phyloP scores from a whole-genome alignment of 805 yeast genomes.

The Yarrowia deformans region DNA sequence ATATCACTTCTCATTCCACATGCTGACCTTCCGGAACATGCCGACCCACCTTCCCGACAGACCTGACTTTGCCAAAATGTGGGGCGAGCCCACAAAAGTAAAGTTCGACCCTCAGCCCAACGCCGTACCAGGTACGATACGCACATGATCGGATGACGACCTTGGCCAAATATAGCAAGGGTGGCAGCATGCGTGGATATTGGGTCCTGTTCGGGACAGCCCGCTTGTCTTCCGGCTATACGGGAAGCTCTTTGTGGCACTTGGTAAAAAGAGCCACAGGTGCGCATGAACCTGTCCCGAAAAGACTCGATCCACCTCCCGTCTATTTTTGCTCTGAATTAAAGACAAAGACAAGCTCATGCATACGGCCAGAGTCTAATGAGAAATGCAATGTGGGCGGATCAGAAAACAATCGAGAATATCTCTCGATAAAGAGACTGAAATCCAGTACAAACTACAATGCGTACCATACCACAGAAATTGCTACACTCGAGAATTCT shows the following conservation, averaged over 20 bases:
- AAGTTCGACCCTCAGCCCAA: background rate
- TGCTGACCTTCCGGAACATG: too few relatives aligned
- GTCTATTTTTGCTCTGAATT: constrained; percentile 25
- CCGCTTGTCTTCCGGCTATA: background rate
- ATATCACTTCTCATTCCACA: too few relatives aligned
- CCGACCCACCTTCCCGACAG: too few relatives aligned
- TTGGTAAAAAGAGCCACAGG: constrained; percentile 10
- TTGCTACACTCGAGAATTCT: background rate
- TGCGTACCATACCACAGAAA: background rate
- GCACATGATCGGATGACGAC: too few relatives aligned
- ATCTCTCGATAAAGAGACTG: background rate
- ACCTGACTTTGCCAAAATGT: too few relatives aligned
- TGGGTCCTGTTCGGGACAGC: background rate
- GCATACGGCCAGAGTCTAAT: background rate
- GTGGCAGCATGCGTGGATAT: background rate
- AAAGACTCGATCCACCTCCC: background rate
- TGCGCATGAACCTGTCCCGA: background rate
- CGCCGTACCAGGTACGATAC: background rate
- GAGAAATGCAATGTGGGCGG: too few relatives aligned
- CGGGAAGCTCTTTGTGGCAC: constrained; percentile 10
- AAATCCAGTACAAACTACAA: background rate
- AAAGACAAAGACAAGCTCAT: constrained; percentile 24
- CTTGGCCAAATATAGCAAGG: constrained; percentile 1
- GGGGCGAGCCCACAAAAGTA: background rate
- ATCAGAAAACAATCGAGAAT: too few relatives aligned